Conservation (phyloP, 352 stramenopile genomes). For the Globisporangium uncinulatum region DNA sequence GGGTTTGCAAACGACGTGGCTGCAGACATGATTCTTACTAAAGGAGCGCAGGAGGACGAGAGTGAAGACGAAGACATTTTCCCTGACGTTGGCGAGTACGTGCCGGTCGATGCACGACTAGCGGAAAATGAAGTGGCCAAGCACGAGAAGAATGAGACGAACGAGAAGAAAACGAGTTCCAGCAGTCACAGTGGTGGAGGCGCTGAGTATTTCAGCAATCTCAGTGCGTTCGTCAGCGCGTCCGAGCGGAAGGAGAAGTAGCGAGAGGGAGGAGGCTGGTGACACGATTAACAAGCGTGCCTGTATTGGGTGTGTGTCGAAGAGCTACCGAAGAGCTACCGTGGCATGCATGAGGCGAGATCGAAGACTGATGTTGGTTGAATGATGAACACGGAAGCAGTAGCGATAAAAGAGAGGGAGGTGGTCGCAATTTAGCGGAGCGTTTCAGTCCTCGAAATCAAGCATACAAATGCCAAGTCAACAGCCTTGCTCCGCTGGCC, state of each 20-base stretch:
- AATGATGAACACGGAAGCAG: no score
- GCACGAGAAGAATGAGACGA: no score
- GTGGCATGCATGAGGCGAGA: no score
- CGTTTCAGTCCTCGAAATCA: no score
- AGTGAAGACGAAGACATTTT: conserved; percentile 75
- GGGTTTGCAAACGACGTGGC: neutral
- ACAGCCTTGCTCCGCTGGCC: no score
- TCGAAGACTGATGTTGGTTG: no score
- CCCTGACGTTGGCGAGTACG: conserved; percentile 58
- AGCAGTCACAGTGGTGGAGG: neutral
- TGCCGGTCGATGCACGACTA: conserved; percentile 49
- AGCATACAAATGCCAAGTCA: no score
- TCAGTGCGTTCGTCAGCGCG: conserved; percentile 64
- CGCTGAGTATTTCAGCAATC: conserved; percentile 54
- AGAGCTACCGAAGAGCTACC: no score
- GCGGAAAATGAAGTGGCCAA: conserved; percentile 1
- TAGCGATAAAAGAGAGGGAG: no score
- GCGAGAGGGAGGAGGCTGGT: conserved; percentile 30
- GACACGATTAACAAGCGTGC: no score
- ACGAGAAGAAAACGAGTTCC: conserved; percentile 9
- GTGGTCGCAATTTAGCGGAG: no score
- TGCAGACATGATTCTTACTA: conserved; percentile 1
- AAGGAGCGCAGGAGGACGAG: conserved; percentile 18
- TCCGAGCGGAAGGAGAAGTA: conserved; percentile 33
- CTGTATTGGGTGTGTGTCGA: no score